These are phyloP conservation scores for Halophytophthora polymorphica DNA, from an alignment of 352 stramenopile genomes.

Conservation along the genomic window DNA sequence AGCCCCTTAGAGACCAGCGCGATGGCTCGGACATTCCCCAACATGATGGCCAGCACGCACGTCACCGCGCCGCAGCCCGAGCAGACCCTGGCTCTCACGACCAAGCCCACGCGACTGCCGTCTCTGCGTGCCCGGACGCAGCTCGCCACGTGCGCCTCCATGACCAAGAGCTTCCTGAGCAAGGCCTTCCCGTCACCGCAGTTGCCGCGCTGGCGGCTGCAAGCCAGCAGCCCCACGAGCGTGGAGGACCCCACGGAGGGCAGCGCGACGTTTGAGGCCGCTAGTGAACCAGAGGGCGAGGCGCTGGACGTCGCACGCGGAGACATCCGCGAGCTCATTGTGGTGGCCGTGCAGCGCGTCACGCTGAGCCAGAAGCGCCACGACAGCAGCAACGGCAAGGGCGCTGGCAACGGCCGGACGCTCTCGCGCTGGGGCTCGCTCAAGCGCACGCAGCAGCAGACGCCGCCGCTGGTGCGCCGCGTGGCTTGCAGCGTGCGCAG, in stretches of 20 bases:
- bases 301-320: conserved; percentile 12
- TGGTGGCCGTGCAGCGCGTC: conserved; percentile 35
- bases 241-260: conserved; percentile 21
- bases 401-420: conserved; percentile 8
- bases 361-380: conserved; percentile 6
- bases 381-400: conserved; percentile 4
- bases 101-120: conserved; percentile 25
- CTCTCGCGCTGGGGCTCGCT: conserved; percentile 19
- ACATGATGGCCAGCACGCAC: conserved; percentile 7
- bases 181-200: conserved; percentile 30
- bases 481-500: conserved; percentile 28
- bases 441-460: conserved; percentile 17
- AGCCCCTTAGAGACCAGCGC: not conserved
- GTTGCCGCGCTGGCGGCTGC: conserved; percentile 21
- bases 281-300: conserved; percentile 7
- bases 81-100: conserved; percentile 19
- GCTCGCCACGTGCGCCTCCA: conserved; percentile 23
- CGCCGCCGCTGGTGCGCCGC: conserved; percentile 17
- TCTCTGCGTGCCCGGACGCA: conserved; percentile 19
- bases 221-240: conserved; percentile 25
- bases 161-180: conserved; percentile 34
- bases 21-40: conserved; percentile 10
- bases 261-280: conserved; percentile 4
- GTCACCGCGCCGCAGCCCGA: conserved; percentile 5
- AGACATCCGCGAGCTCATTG: conserved; percentile 36